Conservation (phyloP, 73 alveolate species). For the Tetrahymena thermophila region DNA sequence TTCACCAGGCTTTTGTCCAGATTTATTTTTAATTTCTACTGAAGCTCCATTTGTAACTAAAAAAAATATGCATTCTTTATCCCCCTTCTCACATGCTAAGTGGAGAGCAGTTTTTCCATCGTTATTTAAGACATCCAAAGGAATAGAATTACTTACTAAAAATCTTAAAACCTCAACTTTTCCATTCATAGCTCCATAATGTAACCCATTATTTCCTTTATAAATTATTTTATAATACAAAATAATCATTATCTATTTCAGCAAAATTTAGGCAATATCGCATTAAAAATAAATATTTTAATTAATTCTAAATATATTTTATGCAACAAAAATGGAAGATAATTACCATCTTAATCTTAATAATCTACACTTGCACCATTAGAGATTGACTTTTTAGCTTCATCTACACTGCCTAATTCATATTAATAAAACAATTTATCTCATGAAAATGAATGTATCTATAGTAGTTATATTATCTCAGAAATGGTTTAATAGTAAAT, state of each 20-base stretch:
- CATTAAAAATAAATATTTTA: too few relatives aligned
- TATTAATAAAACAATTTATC: neutral
- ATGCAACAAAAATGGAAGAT: neutral
- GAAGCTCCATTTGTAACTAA: slow-evolving; percentile 47
- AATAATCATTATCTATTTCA: neutral
- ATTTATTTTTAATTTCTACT: slow-evolving; percentile 15
- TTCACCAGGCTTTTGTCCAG: slow-evolving; percentile 40
- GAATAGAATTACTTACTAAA: neutral
- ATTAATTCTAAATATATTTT: too few relatives aligned
- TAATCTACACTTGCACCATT: neutral
- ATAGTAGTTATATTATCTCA: neutral
- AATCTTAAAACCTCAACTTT: neutral
- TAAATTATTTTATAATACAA: neutral
- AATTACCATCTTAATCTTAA: neutral
- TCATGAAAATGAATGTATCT: neutral
- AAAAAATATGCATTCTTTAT: slow-evolving; percentile 34
- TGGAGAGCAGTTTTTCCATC: slow-evolving; percentile 35
- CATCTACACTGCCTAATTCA: neutral
- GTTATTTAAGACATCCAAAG: neutral
- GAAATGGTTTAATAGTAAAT: neutral
- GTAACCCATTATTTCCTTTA: neutral
- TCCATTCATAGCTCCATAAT: neutral
- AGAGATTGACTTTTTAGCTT: neutral
- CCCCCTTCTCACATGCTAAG: slow-evolving; percentile 42
- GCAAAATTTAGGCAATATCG: too few relatives aligned